phyloP scores from a whole-genome alignment of 495 filamentous ascomycete species.

The Aspergillus wentii region DNA sequence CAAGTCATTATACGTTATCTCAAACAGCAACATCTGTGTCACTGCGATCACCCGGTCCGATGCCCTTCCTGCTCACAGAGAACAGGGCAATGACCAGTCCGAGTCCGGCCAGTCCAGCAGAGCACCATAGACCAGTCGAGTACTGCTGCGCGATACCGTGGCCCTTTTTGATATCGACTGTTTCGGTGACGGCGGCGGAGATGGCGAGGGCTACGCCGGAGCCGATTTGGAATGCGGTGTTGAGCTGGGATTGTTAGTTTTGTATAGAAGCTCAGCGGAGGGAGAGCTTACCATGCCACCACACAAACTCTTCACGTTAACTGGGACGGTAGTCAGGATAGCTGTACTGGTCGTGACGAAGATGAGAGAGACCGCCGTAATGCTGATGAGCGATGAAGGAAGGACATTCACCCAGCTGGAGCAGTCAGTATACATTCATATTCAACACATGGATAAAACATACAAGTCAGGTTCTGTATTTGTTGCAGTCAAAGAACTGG shows the following conservation, averaged over 20 bases:
- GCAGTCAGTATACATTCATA: constrained; percentile 7
- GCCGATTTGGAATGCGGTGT: constrained; percentile 36
- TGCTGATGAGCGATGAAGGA: constrained; percentile 30
- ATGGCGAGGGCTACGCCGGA: constrained; percentile 33
- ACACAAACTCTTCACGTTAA: constrained; percentile 28
- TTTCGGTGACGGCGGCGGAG: constrained; percentile 30
- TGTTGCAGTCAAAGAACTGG: constrained; percentile 22
- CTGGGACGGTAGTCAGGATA: constrained; percentile 29
- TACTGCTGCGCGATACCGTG: constrained; percentile 28
- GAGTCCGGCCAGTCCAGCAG: constrained; percentile 24
- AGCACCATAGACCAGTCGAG: constrained; percentile 33
- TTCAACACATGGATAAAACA: constrained; percentile 1
- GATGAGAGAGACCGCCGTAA: constrained; percentile 33
- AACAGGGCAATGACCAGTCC: constrained; percentile 25
- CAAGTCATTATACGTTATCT: too few relatives aligned
- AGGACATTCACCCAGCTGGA: constrained; percentile 32
- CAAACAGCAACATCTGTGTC: constrained; percentile 22
- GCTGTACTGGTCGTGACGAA: constrained; percentile 33
- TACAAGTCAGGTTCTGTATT: constrained; percentile 24
- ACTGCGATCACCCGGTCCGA: constrained; percentile 23
- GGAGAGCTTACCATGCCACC: constrained; percentile 27
- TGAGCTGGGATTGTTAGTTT: constrained; percentile 18
- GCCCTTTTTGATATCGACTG: constrained; percentile 27
- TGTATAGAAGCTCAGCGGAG: not conserved
- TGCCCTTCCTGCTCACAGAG: constrained; percentile 23